Evolutionary conservation across 1,284 basidiomycete species (phyloP).

Genomic region (Trichosporon sp.): DNA sequence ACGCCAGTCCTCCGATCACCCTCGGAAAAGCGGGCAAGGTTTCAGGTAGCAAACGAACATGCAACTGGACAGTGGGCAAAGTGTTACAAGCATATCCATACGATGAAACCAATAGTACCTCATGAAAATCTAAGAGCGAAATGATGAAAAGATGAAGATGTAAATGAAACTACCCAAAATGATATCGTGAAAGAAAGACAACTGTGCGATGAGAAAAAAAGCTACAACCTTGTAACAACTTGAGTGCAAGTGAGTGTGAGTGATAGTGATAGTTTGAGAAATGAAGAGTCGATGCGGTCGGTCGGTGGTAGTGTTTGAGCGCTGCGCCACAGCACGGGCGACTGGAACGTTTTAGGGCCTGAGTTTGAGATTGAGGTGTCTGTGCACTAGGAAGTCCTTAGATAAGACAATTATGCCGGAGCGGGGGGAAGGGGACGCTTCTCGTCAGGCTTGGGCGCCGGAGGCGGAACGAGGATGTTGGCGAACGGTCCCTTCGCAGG

Average conservation of each 20-base stretch:
- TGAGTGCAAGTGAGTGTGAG: neutral
- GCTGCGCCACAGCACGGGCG: too few species aligned
- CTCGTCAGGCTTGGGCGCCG: neutral
- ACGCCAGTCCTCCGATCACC: too few species aligned
- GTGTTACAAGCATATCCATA: neutral
- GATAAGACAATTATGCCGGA: neutral
- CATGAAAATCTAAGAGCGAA: neutral
- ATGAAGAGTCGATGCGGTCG: too few species aligned
- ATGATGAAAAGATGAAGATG: neutral
- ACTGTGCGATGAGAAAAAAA: neutral
- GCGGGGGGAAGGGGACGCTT: neutral
- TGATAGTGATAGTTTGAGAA: neutral
- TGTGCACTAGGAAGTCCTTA: neutral
- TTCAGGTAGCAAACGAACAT: neutral
- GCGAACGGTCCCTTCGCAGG: neutral
- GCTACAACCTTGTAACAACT: constrained; percentile 1
- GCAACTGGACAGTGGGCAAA: neutral
- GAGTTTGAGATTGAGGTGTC: too few species aligned
- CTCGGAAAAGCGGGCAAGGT: too few species aligned
- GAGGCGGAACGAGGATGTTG: neutral
- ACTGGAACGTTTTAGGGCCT: too few species aligned
- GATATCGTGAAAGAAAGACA: neutral
- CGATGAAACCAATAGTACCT: neutral
- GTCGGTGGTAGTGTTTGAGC: too few species aligned
- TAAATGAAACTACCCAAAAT: neutral